Percentiles rank a stretch among this genome's conserved stretches.
These are phyloP conservation scores for Trichoderma arundinaceum DNA, from an alignment of 2,329 filamentous ascomycete genomes.

Conservation along the genomic window DNA sequence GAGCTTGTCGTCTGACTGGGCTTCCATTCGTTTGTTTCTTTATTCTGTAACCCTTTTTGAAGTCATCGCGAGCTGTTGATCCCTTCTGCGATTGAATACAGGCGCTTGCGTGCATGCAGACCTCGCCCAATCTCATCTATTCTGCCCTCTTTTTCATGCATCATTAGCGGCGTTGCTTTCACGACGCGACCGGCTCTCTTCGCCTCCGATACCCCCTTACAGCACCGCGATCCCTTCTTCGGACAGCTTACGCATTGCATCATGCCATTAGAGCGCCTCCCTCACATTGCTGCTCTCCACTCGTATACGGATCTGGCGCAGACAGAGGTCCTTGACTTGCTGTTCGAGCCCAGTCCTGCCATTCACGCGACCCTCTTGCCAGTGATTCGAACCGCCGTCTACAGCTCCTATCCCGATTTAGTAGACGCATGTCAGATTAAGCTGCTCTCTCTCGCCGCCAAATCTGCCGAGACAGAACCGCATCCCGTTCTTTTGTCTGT, in stretches of 20 bases:
- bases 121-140: neutral
- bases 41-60: neutral
- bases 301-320: constrained; percentile 61
- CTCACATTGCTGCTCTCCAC: constrained; percentile 61
- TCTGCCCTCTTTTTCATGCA: neutral
- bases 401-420: constrained; percentile 71
- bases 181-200: neutral
- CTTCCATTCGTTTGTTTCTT: constrained; percentile 10
- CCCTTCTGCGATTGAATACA: constrained; percentile 1
- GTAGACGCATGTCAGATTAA: constrained; percentile 69
- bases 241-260: constrained; percentile 13
- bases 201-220: too few relatives aligned
- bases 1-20: constrained; percentile 19
- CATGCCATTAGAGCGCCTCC: constrained; percentile 51
- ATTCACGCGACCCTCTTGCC: constrained; percentile 76
- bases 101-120: neutral
- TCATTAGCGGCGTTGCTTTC: neutral
- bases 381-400: constrained; percentile 61
- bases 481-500: constrained; percentile 68
- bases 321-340: constrained; percentile 68
- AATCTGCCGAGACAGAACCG: constrained; percentile 54
- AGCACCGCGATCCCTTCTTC: neutral
- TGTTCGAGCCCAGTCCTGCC: constrained; percentile 82
- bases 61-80: constrained; percentile 11
- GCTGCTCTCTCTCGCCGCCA: constrained; percentile 64